Base-by-base conservation (phyloP, 2,329 filamentous ascomycete genomes). In the Xylaria sp. region DNA sequence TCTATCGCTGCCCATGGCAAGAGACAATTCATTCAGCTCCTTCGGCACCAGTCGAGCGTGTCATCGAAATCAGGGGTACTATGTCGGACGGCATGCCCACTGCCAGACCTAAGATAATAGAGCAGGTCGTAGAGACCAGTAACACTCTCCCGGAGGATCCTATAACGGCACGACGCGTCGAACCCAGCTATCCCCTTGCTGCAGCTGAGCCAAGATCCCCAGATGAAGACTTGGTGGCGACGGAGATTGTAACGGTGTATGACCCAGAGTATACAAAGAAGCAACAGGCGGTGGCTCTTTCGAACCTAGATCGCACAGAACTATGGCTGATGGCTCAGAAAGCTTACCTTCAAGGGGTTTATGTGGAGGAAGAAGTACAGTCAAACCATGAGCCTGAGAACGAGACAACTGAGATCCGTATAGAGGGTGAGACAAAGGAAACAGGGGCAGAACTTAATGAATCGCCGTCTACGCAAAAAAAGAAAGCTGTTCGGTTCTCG, bases 241-340 rank as follows among this genome's bases (percentile, higher is more conserved):
- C 85, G 44, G 87, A 90, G 71, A 90, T 90, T 38, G 81, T 88
- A 25, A 83, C 83, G 43, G 88, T 91, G 67, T 92, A 91, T 70
- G 91, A 93, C 65, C 85, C 92, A 58, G 83, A 86, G 62, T 96
- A 96, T 71, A 83, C 88, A 48, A 82, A 84, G 54, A 90, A 92
- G 74, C 85, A 96, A 64, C 85, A 90, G 71, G 81, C 90, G 67
- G 83, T 84, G 43, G 88, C 91, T 7, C 80, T 88, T 19, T 86
- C 85, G n/a, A 92, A 93, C 70, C 79, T 95, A 53, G 91, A 95
- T 75, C 88, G 93, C 64, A 98, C 94, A 4, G 89, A 91, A 70
- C 77, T 91, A 44, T 98, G 94, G 94, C 85, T 98, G 29, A 81
- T 87, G 69, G 90, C 92, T 7, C 94, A 98, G 75, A 88, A 88